A percentile compares a stretch with the other conserved stretches of the same genome.
Evolutionary conservation across 2,329 filamentous ascomycete genomes (phyloP).

Genomic region (Lecanicillium sp.): DNA sequence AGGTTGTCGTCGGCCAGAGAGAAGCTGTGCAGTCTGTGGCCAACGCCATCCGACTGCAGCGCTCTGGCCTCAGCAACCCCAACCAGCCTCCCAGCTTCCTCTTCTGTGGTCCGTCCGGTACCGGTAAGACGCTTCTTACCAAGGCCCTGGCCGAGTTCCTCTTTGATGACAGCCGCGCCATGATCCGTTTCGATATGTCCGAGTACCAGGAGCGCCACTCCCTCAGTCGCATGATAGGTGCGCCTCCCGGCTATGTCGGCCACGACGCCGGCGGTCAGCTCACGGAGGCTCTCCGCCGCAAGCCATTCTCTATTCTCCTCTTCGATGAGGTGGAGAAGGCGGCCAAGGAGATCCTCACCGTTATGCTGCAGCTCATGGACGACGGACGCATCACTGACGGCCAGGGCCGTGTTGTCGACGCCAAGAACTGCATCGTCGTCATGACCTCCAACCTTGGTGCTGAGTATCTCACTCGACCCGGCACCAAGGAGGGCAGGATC

Average conservation of each 20-base stretch:
- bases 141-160: constrained; percentile 97
- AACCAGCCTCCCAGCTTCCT: constrained; percentile 97
- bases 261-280: constrained; percentile 95
- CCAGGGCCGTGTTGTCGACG: constrained; percentile 90
- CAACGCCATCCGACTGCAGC: constrained; percentile 91
- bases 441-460: constrained; percentile 98
- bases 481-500: constrained; percentile 73
- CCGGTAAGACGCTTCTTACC: constrained; percentile 93
- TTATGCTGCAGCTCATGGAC: constrained; percentile 98
- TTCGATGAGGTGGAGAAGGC: constrained; percentile 99
- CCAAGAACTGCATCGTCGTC: constrained; percentile 97
- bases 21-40: constrained; percentile 91
- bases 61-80: constrained; percentile 89
- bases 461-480: constrained; percentile 80
- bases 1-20: constrained; percentile 86
- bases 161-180: constrained; percentile 92
- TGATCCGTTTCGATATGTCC: constrained; percentile 99
- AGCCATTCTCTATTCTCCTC: constrained; percentile 94
- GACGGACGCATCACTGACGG: constrained; percentile 98
- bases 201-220: constrained; percentile 98
- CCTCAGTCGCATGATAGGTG: constrained; percentile 94
- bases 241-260: constrained; percentile 92
- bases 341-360: constrained; percentile 93
- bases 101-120: constrained; percentile 97
- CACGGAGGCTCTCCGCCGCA: constrained; percentile 86